Percentiles rank a stretch among this genome's conserved stretches.
phyloP scores from a whole-genome alignment of 1,284 basidiomycete species.

The Sutorius eximius region DNA sequence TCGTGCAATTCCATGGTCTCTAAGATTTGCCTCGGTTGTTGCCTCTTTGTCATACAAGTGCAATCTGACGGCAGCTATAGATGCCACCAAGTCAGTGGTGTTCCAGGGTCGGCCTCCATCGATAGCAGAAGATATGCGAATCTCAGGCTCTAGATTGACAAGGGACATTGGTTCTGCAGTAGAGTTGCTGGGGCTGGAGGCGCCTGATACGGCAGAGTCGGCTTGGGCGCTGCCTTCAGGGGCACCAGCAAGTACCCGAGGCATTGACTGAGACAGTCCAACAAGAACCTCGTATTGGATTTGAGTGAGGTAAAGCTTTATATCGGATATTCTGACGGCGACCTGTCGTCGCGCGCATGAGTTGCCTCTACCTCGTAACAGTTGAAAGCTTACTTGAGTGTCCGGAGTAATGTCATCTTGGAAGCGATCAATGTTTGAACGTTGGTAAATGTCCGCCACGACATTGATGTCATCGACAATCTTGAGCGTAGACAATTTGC shows the following conservation, averaged over 20 bases:
- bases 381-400: constrained; percentile 55
- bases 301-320: constrained; percentile 88
- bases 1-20: constrained; percentile 80
- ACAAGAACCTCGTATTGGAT: constrained; percentile 86
- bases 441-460: constrained; percentile 70
- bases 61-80: constrained; percentile 77
- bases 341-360: constrained; percentile 48
- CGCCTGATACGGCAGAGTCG: constrained; percentile 20
- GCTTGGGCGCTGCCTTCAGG: constrained; percentile 38
- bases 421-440: constrained; percentile 49
- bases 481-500: constrained; percentile 60
- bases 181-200: constrained; percentile 6
- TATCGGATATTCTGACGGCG: constrained; percentile 80
- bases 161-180: constrained; percentile 5
- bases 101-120: constrained; percentile 50
- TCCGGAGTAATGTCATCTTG: constrained; percentile 59
- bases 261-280: constrained; percentile 71
- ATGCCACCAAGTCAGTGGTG: constrained; percentile 76
- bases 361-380: not conserved
- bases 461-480: constrained; percentile 94
- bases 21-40: constrained; percentile 58
- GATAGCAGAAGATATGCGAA: constrained; percentile 33
- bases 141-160: constrained; percentile 61
- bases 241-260: constrained; percentile 59
- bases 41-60: constrained; percentile 86